Evolutionary conservation across 2,329 filamentous ascomycete species (phyloP), one percentile per base, ranked within the genome.

Genomic region (Stagonosporopsis rhizophila): DNA sequence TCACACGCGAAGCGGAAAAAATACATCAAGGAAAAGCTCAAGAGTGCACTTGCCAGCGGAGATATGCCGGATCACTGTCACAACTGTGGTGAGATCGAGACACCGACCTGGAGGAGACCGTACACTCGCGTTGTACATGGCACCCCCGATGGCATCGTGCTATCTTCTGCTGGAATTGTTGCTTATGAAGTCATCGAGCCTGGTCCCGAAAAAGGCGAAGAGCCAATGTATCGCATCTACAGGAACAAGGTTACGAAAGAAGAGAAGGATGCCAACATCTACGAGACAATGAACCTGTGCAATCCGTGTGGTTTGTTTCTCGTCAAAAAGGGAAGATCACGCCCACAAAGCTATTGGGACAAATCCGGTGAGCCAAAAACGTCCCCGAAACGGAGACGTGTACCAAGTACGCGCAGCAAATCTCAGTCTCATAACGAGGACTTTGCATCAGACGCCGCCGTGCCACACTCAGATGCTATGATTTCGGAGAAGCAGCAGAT

Each of bases 301-400:
- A 99, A 99, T 74, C 92, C 94, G 56, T 99, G 95, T 73, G 95
- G 95, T 17, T 87, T 99, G 38, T 99, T 92, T 92, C 88, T 99
- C 66, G 87, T 88, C 58, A 98, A 97, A 71, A 92, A 89, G 76
- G 92, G 90, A 70, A 83, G 80, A 22, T 95, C 96, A 80, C 88
- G 95, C 8, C 95, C 95, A 2, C 81, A 87, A 50, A 87, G 94
- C 58, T 87, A 89, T 62, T 99, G 94, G 94, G 89, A 89, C 49
- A 71, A 70, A 41, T 42, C 64, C 8, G 59, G 90, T 15, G 41
- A 19, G 19, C 15, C 49, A 12, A 39, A 44, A 17, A 48, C 50
- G 12, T 45, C 59, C 86, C 70, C 72, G 49, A 66, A 67, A 17
- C 71, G 69, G 45, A 70, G 67, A 28, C 64, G 62, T 20, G 78